Evolutionary conservation across 768 basidiomycete species (phyloP).

Genomic region (Wakefieldia striispora): DNA sequence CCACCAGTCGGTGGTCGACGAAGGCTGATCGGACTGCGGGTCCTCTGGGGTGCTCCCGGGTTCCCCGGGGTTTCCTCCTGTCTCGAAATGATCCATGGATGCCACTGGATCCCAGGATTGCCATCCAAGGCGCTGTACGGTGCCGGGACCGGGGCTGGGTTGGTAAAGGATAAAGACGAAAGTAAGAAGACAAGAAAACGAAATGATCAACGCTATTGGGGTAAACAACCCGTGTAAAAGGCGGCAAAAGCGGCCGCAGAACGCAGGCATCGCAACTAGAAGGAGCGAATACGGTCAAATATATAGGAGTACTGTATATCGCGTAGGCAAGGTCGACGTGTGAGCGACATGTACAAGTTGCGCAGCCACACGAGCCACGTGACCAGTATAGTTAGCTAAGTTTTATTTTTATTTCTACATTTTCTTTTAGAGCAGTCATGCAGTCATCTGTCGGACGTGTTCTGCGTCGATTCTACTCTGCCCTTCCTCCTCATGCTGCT

Average conservation of each 20-base stretch:
- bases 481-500: slow-evolving; percentile 43
- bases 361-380: too few species aligned
- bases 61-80: too few species aligned
- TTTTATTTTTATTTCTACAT: too few species aligned
- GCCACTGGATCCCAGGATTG: slow-evolving; percentile 77
- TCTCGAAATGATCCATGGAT: too few species aligned
- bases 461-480: slow-evolving; percentile 41
- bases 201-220: slow-evolving; percentile 58
- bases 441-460: too few species aligned
- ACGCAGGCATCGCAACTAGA: slow-evolving; percentile 35
- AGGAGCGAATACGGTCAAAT: too few species aligned
- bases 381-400: too few species aligned
- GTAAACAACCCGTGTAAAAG: slow-evolving; percentile 52
- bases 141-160: slow-evolving; percentile 69
- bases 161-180: slow-evolving; percentile 82
- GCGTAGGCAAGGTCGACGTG: too few species aligned
- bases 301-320: too few species aligned
- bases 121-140: slow-evolving; percentile 77
- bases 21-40: background rate
- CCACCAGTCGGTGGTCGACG: slow-evolving; percentile 17
- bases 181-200: slow-evolving; percentile 70
- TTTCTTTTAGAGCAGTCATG: too few species aligned
- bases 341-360: too few species aligned
- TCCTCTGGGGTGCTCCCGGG: too few species aligned
- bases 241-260: slow-evolving; percentile 45